These are phyloP conservation scores for Fusarium falciforme DNA, from an alignment of 2,329 filamentous ascomycete genomes.

Conservation along the genomic window DNA sequence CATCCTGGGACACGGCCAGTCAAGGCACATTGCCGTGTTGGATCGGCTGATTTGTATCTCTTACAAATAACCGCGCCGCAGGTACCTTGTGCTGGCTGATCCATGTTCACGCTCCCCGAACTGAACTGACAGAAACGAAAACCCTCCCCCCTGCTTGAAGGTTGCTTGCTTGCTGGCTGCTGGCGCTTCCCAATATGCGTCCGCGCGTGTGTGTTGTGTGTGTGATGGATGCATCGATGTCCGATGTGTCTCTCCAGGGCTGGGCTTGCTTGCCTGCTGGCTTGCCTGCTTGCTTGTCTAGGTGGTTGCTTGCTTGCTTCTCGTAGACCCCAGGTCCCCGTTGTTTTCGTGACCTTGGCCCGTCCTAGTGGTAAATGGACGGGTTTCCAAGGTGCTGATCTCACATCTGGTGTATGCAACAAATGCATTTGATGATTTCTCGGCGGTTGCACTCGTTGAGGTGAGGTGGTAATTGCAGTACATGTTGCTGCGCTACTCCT, in stretches of 20 bases:
- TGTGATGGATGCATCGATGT: conserved; percentile 22
- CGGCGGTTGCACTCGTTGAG: conserved; percentile 28
- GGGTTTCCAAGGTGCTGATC: conserved; percentile 35
- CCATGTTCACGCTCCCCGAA: conserved; percentile 25
- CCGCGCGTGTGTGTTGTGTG: background rate
- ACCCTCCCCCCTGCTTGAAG: conserved; percentile 4
- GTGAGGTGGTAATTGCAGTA: background rate
- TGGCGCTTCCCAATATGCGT: conserved; percentile 10
- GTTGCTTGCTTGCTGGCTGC: conserved; percentile 17
- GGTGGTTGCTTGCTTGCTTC: conserved; percentile 5
- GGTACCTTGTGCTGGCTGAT: conserved; percentile 30
- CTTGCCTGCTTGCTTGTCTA: background rate
- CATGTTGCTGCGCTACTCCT: conserved; percentile 18
- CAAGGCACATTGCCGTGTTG: conserved; percentile 17
- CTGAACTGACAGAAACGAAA: conserved; percentile 30
- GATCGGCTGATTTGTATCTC: conserved; percentile 25
- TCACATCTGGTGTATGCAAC: conserved; percentile 31
- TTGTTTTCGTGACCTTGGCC: conserved; percentile 21
- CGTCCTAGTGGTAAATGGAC: conserved; percentile 20
- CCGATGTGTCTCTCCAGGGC: conserved; percentile 18
- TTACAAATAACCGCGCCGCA: conserved; percentile 28
- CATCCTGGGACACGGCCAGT: background rate
- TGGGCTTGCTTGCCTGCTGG: background rate
- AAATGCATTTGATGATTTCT: conserved; percentile 26
- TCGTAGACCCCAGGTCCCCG: conserved; percentile 6